Evolutionary conservation across 208 protist species (phyloP).

Genomic region (Tritrichomonas foetus): DNA sequence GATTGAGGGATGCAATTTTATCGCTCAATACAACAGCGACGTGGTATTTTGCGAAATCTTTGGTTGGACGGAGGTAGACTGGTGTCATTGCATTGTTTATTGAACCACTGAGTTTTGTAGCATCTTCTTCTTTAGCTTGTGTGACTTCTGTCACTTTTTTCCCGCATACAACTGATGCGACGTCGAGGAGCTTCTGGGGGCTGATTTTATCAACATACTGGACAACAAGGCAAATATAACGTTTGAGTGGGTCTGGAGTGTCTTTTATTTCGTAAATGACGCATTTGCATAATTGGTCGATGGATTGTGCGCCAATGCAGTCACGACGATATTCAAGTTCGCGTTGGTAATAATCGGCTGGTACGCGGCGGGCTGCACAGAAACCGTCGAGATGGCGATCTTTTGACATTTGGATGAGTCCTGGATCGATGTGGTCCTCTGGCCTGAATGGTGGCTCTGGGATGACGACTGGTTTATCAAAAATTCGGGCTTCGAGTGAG

Average conservation of each 20-base stretch:
- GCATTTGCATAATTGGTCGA: background rate
- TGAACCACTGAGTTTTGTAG: background rate
- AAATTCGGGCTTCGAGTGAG: background rate
- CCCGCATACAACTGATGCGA: background rate
- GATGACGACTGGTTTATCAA: background rate
- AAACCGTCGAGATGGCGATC: background rate
- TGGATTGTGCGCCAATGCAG: background rate
- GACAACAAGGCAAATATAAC: background rate
- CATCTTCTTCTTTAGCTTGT: background rate
- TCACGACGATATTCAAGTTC: background rate
- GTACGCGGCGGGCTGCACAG: background rate
- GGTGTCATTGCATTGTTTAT: conserved; percentile 11
- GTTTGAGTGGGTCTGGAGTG: background rate
- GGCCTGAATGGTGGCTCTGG: background rate
- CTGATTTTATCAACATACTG: background rate
- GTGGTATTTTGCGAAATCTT: background rate
- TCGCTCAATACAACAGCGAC: background rate
- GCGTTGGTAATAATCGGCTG: background rate
- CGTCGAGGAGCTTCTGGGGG: background rate
- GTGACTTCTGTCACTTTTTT: background rate
- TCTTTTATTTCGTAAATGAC: conserved; percentile 13
- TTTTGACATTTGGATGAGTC: background rate
- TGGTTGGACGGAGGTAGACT: background rate
- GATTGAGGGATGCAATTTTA: background rate
- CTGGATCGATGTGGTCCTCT: conserved; percentile 8